Evolutionary conservation across 1,139 yeast species (phyloP).

Genomic region (Geotrichum armillariae): DNA sequence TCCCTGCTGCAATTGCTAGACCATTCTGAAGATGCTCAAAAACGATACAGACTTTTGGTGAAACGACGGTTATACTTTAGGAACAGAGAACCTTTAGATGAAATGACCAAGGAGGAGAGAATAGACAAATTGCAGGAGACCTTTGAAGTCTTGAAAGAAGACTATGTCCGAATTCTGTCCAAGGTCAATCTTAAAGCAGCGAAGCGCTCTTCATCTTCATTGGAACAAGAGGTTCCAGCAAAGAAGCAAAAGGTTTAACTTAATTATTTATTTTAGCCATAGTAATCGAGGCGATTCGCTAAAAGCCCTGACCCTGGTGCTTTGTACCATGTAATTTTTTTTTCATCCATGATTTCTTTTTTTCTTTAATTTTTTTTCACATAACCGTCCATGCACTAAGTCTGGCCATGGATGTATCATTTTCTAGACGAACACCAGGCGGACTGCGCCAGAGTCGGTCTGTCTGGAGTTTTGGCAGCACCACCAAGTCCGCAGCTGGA

Average conservation of each 20-base stretch:
- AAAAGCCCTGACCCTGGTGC: slow-evolving; percentile 1
- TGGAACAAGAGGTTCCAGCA: not conserved
- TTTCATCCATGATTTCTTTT: not conserved
- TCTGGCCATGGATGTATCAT: slow-evolving; percentile 12
- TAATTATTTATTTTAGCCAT: not conserved
- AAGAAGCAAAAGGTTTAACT: slow-evolving; percentile 10
- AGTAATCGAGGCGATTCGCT: not conserved
- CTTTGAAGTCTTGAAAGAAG: slow-evolving; percentile 64
- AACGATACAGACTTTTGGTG: slow-evolving; percentile 57
- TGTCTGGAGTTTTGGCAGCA: slow-evolving; percentile 13
- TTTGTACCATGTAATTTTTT: not conserved
- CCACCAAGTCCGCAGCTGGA: not conserved
- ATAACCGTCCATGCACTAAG: not conserved
- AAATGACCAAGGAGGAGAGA: slow-evolving; percentile 60
- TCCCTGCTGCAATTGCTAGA: slow-evolving; percentile 47
- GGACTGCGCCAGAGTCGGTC: slow-evolving; percentile 12
- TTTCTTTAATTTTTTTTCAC: not conserved
- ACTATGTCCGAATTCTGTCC: slow-evolving; percentile 59
- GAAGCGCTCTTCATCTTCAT: not conserved
- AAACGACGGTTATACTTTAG: slow-evolving; percentile 73
- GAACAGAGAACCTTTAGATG: slow-evolving; percentile 73
- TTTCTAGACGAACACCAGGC: slow-evolving; percentile 5
- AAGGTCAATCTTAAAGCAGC: slow-evolving; percentile 57
- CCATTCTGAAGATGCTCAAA: slow-evolving; percentile 31
- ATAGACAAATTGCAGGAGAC: slow-evolving; percentile 76